Evolutionary conservation across 306 rosid species (phyloP).

Genomic region (Castanospermum australe): DNA sequence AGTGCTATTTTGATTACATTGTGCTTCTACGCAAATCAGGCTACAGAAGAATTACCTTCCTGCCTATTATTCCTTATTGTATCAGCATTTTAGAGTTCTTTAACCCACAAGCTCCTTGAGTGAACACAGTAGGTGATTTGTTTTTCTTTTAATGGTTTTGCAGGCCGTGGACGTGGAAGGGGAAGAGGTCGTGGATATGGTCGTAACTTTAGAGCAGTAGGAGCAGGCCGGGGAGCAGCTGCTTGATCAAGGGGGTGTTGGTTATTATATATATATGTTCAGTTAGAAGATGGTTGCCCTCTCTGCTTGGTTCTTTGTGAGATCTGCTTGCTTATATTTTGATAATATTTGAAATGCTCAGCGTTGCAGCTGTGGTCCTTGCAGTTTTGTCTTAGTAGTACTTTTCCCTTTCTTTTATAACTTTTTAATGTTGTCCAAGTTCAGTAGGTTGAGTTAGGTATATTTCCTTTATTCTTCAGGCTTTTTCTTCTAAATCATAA

Average conservation of each 20-base stretch:
- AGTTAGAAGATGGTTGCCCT: constrained; percentile 48
- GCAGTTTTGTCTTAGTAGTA: constrained; percentile 51
- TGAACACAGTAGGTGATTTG: too few species aligned
- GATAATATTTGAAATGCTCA: constrained; percentile 14
- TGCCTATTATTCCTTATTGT: not conserved
- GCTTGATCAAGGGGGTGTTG: constrained; percentile 48
- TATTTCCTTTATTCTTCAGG: not conserved
- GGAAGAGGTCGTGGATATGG: constrained; percentile 76
- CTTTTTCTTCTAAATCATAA: not conserved
- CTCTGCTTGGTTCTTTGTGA: constrained; percentile 43
- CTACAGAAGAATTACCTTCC: not conserved
- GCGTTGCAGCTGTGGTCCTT: constrained; percentile 45
- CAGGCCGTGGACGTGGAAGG: constrained; percentile 79
- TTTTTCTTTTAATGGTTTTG: constrained; percentile 19
- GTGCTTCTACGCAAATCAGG: not conserved
- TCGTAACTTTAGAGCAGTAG: constrained; percentile 42
- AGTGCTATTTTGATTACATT: not conserved
- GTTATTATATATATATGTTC: constrained; percentile 33
- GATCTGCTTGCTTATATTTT: constrained; percentile 40
- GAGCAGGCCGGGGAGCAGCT: constrained; percentile 53
- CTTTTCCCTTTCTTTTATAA: constrained; percentile 23
- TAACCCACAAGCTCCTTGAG: not conserved
- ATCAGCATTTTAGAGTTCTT: not conserved
- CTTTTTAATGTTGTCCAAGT: constrained; percentile 25
- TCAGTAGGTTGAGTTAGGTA: constrained; percentile 28